Conservation (phyloP, 164 flowering plant species). For the Vitis rotundifolia region DNA sequence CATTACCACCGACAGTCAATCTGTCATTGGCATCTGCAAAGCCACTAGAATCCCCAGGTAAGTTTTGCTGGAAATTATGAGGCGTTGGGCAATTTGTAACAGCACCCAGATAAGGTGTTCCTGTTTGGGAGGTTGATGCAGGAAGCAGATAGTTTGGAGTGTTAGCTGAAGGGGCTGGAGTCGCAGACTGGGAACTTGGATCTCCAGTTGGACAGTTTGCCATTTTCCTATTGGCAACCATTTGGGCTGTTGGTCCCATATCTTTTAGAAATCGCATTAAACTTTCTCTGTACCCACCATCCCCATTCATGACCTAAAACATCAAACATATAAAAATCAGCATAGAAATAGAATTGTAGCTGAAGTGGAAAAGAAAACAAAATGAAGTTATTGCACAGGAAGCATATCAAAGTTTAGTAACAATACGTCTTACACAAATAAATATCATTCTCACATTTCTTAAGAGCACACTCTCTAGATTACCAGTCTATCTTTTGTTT, state of each 20-base stretch:
- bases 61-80: not conserved
- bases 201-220: not conserved
- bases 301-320: conserved; percentile 29
- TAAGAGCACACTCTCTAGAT: too few species aligned
- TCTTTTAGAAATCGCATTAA: conserved; percentile 37
- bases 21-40: not conserved
- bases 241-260: conserved; percentile 51
- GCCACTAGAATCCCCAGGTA: conserved; percentile 1
- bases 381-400: not conserved
- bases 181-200: conserved; percentile 1
- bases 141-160: not conserved
- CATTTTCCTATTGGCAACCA: conserved; percentile 39
- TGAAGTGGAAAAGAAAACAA: not conserved
- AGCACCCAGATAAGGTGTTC: not conserved
- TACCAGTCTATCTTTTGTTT: too few species aligned
- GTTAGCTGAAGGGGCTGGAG: not conserved
- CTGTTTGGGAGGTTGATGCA: not conserved
- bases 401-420: too few species aligned
- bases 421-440: too few species aligned
- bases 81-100: not conserved
- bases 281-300: conserved; percentile 38
- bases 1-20: not conserved
- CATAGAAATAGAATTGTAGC: not conserved
- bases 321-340: not conserved
- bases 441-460: too few species aligned